A percentile compares a stretch with the other conserved stretches of the same genome.
Conservation (phyloP, 768 basidiomycete genomes). For the Suillus americanus region DNA sequence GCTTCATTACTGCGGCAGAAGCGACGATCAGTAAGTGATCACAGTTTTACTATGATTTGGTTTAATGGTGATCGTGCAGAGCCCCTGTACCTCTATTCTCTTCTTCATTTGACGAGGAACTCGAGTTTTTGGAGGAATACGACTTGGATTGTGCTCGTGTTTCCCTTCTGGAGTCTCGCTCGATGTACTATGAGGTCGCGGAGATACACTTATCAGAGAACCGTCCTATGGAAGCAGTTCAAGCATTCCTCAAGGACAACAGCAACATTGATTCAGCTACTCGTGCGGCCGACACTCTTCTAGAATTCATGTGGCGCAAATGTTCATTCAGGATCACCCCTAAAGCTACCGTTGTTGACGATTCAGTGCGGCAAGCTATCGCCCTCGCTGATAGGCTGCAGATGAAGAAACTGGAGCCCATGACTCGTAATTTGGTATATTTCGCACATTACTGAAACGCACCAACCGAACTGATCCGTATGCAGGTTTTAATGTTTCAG, state of each 20-base stretch:
- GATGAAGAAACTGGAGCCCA: slow-evolving; percentile 4
- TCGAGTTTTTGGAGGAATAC: too few species aligned
- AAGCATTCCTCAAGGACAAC: slow-evolving; percentile 40
- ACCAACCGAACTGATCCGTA: slow-evolving; percentile 14
- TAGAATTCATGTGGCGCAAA: slow-evolving; percentile 45
- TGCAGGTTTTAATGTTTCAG: slow-evolving; percentile 36
- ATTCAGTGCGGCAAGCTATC: slow-evolving; percentile 20
- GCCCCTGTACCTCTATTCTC: too few species aligned
- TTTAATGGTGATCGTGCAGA: neutral
- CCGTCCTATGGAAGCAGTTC: slow-evolving; percentile 45
- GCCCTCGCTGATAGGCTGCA: slow-evolving; percentile 19
- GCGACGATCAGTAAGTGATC: neutral
- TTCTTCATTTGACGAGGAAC: too few species aligned
- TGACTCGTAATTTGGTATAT: slow-evolving; percentile 14
- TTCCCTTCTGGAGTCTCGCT: too few species aligned
- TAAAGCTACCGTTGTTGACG: slow-evolving; percentile 2
- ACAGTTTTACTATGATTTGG: neutral
- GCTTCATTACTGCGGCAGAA: too few species aligned
- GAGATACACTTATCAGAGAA: slow-evolving; percentile 51
- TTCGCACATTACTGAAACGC: slow-evolving; percentile 1
- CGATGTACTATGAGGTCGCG: slow-evolving; percentile 46
- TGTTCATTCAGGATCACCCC: slow-evolving; percentile 39
- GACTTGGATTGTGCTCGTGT: too few species aligned
- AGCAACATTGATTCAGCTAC: slow-evolving; percentile 24
- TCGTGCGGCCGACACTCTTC: slow-evolving; percentile 38